phyloP scores from a whole-genome alignment of 345 rosid genomes.

The Zanthoxylum bungeanum region DNA sequence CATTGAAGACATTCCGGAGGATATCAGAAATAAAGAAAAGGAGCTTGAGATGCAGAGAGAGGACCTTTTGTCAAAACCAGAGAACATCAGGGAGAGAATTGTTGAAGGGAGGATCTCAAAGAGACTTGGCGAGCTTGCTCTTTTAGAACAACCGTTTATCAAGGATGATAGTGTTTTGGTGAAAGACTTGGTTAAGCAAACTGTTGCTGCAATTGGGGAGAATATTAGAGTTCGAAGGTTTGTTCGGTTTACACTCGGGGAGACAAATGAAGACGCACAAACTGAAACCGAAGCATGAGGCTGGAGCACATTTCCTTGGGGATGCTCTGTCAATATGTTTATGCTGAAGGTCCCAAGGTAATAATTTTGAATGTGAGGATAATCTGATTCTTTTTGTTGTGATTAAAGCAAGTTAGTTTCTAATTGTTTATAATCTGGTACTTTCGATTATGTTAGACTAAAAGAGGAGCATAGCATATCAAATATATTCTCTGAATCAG shows the following conservation, averaged over 20 bases:
- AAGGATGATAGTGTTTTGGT: slow-evolving; percentile 68
- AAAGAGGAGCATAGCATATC: neutral
- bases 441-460: slow-evolving; percentile 5
- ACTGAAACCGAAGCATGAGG: slow-evolving; percentile 21
- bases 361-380: slow-evolving; percentile 22
- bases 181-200: slow-evolving; percentile 82
- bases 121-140: slow-evolving; percentile 80
- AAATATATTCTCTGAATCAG: neutral
- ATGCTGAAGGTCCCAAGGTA: neutral
- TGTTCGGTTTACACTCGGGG: slow-evolving; percentile 69
- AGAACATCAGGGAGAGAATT: slow-evolving; percentile 78
- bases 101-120: slow-evolving; percentile 85
- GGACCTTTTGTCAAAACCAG: slow-evolving; percentile 82
- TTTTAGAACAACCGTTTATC: slow-evolving; percentile 75
- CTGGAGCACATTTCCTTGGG: neutral
- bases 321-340: neutral
- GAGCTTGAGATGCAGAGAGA: slow-evolving; percentile 95
- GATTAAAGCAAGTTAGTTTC: slow-evolving; percentile 12
- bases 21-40: slow-evolving; percentile 55
- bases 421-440: neutral
- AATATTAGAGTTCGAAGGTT: slow-evolving; percentile 80
- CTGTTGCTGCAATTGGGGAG: slow-evolving; percentile 86
- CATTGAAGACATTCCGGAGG: slow-evolving; percentile 61
- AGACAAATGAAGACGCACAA: slow-evolving; percentile 33
- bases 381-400: slow-evolving; percentile 16